Evolutionary conservation across 2,329 filamentous ascomycete genomes (phyloP).

Genomic region (Dryadomyces quercivorus): DNA sequence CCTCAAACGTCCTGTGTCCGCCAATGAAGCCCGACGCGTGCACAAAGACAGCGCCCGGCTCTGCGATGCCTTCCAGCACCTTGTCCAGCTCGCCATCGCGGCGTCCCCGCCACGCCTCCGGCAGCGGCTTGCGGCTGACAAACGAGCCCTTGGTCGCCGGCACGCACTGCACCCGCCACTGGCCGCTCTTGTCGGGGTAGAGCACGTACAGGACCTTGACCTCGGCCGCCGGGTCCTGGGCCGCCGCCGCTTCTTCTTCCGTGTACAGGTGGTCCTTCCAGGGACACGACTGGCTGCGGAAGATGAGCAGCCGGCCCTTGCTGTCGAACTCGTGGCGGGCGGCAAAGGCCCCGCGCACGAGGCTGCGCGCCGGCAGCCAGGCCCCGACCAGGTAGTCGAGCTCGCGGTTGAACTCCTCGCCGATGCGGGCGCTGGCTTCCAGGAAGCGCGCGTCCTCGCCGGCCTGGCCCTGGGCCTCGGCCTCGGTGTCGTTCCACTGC

Average conservation of each 20-base stretch:
- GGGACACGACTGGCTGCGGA: constrained; percentile 66
- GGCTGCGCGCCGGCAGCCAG: constrained; percentile 72
- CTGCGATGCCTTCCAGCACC: constrained; percentile 47
- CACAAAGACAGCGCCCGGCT: constrained; percentile 75
- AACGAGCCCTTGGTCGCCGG: constrained; percentile 76
- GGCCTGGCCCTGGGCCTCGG: constrained; percentile 49
- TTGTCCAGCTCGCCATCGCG: constrained; percentile 74
- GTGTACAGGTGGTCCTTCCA: constrained; percentile 96
- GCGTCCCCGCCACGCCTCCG: constrained; percentile 83
- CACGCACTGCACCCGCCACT: constrained; percentile 94
- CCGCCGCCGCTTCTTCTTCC: constrained; percentile 47
- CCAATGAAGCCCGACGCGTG: constrained; percentile 95
- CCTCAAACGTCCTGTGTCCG: constrained; percentile 84
- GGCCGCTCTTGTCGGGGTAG: constrained; percentile 58
- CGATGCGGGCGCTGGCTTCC: constrained; percentile 69
- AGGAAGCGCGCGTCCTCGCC: constrained; percentile 74
- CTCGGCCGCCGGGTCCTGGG: constrained; percentile 33
- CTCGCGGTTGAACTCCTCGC: constrained; percentile 74
- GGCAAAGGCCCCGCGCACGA: constrained; percentile 62
- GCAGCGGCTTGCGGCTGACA: constrained; percentile 79
- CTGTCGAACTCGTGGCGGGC: constrained; percentile 44
- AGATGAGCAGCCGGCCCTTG: constrained; percentile 67
- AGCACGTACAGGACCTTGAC: constrained; percentile 90
- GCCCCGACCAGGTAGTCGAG: constrained; percentile 61
- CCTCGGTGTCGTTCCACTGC: constrained; percentile 60